Evolutionary conservation across 768 basidiomycete species (phyloP).

Genomic region (Ephemerocybe angulata): DNA sequence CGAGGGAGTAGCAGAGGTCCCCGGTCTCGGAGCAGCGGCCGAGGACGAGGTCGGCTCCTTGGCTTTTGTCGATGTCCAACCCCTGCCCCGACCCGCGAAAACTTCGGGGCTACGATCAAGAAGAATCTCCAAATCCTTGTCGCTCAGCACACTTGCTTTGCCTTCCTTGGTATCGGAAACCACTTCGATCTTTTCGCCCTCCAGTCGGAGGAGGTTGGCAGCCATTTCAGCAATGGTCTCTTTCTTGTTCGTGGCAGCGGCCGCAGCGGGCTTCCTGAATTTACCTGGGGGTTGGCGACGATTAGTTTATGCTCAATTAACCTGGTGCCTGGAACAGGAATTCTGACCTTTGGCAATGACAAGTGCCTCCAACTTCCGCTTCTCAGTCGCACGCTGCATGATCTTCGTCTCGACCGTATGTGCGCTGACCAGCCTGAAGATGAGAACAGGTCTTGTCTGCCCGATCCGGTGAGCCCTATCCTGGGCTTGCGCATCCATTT

Average conservation of each 20-base stretch:
- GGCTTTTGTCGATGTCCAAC: slow-evolving; percentile 57
- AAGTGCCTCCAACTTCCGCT: slow-evolving; percentile 87
- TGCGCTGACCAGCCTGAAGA: slow-evolving; percentile 82
- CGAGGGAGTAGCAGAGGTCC: slow-evolving; percentile 8
- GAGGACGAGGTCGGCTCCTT: background rate
- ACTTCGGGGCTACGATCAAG: slow-evolving; percentile 77
- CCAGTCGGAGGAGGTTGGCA: slow-evolving; percentile 68
- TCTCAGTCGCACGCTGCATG: slow-evolving; percentile 82
- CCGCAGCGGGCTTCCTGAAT: slow-evolving; percentile 71
- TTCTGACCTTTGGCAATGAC: slow-evolving; percentile 90
- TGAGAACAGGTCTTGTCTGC: slow-evolving; percentile 85
- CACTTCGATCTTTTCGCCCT: slow-evolving; percentile 87
- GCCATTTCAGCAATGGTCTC: slow-evolving; percentile 81
- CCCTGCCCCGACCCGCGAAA: slow-evolving; percentile 63
- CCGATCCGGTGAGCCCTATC: slow-evolving; percentile 96
- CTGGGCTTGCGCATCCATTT: slow-evolving; percentile 95
- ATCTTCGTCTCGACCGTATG: slow-evolving; percentile 93
- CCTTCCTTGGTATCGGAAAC: slow-evolving; percentile 70
- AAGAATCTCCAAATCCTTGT: slow-evolving; percentile 74
- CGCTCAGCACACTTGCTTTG: slow-evolving; percentile 71
- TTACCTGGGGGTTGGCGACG: slow-evolving; percentile 49
- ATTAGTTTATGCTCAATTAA: background rate
- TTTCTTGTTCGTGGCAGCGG: slow-evolving; percentile 43
- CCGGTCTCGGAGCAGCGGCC: background rate
- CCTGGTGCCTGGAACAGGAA: background rate